Base-by-base conservation (phyloP, 2,329 filamentous ascomycete genomes). In the Diaporthe aspalathi region DNA sequence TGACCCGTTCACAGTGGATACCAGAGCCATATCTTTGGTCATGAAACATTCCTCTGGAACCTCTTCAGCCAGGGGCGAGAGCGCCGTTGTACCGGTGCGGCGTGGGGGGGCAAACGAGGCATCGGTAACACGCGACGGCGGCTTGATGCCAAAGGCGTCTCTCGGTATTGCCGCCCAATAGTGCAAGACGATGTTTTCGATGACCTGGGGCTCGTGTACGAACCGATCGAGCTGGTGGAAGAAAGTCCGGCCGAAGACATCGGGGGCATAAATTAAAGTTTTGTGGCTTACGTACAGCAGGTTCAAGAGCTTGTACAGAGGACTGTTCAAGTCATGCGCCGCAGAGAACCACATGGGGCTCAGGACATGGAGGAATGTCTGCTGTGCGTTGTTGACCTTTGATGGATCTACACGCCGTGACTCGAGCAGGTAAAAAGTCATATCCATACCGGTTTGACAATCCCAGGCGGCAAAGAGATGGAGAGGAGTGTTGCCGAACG, bases 241-340 rank as follows among this genome's bases (percentile, higher is more conserved):
- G 54, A 86, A 81, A 6, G 82, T 88, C 49, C 88, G 85, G 1
- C 87, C 87, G 73, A 87, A 89, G 47, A 81, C 76, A 73, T 90
- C 88, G 29, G 65, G 66, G n/a, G 45, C 22, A 40, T 69, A 70
- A 7, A 70, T 29, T 32, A 68, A 16, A 17, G 47, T 24, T 11
- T 17, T 29, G 20, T 57, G 43, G 17, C 78, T 77, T 2, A 77
- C 75, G 24, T 79, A 79, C 35, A 86, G 75, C 27, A 83, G 77
- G 45, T 76, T 70, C 16, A 82, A 74, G 11, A 81, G 76, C 57
- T 70, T 76, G 43, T 73, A 74, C 35, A 81, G 71, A 1, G 76
- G 76, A 4, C 76, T 70, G 9, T 75, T 75, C 4, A 74, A 71
- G 54, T 74, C 68, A 1, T 75, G 54, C 8, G 79, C 17, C 32